These are phyloP conservation scores for Rauvolfia tetraphylla DNA, from an alignment of 257 asterid genomes.

Conservation along the genomic window DNA sequence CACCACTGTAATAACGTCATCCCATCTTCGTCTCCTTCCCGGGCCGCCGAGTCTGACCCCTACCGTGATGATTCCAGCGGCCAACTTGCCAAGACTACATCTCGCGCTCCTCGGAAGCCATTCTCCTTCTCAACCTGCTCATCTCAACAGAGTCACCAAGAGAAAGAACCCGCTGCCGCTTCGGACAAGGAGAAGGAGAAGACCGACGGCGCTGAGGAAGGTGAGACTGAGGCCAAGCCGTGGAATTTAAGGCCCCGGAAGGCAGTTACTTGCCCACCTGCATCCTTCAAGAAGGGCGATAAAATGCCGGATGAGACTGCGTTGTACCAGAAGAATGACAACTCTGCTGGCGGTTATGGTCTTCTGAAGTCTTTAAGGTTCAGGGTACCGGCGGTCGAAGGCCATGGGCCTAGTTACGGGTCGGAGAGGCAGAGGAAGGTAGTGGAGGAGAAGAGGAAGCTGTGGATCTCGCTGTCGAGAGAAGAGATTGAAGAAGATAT, in stretches of 20 bases:
- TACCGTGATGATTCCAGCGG: slow-evolving; percentile 8
- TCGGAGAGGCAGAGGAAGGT: slow-evolving; percentile 24
- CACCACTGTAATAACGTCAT: neutral
- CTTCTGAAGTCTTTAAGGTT: slow-evolving; percentile 2
- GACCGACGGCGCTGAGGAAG: slow-evolving; percentile 27
- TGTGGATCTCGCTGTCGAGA: slow-evolving; percentile 77
- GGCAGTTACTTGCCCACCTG: slow-evolving; percentile 18
- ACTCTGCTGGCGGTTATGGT: neutral
- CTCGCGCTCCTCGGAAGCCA: slow-evolving; percentile 9
- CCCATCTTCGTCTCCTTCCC: slow-evolving; percentile 16
- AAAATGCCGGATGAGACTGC: slow-evolving; percentile 25
- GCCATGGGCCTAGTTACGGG: slow-evolving; percentile 32
- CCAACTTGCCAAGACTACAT: slow-evolving; percentile 2
- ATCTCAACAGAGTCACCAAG: neutral
- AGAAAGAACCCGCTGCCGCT: neutral
- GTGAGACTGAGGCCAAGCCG: slow-evolving; percentile 45
- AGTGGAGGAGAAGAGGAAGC: slow-evolving; percentile 47
- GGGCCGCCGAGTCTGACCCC: slow-evolving; percentile 25
- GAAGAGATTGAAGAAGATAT: slow-evolving; percentile 93
- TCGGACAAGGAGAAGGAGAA: neutral
- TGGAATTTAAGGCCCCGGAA: slow-evolving; percentile 70
- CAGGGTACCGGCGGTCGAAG: slow-evolving; percentile 32
- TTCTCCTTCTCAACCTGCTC: slow-evolving; percentile 6
- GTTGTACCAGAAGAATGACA: slow-evolving; percentile 19
- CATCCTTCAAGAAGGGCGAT: slow-evolving; percentile 19